Evolutionary conservation across 2,329 filamentous ascomycete species (phyloP).

Genomic region (Trichoderma koningii): DNA sequence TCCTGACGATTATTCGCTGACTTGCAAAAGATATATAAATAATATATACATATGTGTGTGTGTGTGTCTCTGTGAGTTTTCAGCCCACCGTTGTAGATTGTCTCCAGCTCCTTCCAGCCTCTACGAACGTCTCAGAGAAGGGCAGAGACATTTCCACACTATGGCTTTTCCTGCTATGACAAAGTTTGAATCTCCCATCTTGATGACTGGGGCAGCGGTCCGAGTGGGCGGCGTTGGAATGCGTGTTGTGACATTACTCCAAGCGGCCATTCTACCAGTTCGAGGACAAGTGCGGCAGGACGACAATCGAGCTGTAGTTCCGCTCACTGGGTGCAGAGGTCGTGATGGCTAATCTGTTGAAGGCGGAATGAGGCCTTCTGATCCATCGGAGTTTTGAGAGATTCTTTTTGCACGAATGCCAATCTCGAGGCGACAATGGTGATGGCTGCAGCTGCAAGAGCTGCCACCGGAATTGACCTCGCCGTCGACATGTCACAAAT

Average conservation of each 20-base stretch:
- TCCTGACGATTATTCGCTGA: background rate
- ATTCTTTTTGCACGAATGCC: conserved; percentile 2
- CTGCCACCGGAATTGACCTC: background rate
- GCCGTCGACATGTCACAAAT: conserved; percentile 2
- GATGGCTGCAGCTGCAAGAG: conserved; percentile 7
- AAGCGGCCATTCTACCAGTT: background rate
- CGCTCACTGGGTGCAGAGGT: background rate
- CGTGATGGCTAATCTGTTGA: background rate
- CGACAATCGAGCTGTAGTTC: background rate
- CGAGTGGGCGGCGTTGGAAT: background rate
- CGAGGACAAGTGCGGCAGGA: background rate
- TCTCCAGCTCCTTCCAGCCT: background rate
- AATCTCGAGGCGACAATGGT: conserved; percentile 5
- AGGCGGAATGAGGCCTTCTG: background rate
- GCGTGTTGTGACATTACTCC: background rate
- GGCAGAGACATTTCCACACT: background rate
- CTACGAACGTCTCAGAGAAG: background rate
- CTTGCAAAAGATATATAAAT: background rate
- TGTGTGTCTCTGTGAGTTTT: too few species aligned
- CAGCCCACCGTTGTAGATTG: background rate
- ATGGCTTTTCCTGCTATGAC: background rate
- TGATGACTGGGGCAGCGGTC: background rate
- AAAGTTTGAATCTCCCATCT: background rate
- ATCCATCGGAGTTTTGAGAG: background rate
- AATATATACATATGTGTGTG: background rate